phyloP scores from a whole-genome alignment of 2,329 filamentous ascomycete species.

The Penicillium digitatum region DNA sequence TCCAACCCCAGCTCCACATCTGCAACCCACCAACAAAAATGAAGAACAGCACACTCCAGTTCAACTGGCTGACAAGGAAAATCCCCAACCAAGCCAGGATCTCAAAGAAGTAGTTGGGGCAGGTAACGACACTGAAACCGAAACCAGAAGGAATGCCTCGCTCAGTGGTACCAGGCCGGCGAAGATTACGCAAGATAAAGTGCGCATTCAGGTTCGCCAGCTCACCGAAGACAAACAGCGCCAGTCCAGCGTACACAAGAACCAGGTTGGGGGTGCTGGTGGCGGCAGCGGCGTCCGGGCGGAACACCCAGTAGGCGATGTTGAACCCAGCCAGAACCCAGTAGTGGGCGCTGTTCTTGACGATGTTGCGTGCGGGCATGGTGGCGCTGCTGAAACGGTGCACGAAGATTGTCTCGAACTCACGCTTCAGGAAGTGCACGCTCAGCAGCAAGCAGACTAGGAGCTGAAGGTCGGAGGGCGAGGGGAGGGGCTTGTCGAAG shows the following conservation, averaged over 20 bases:
- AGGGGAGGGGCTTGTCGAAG: constrained; percentile 44
- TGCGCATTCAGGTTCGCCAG: constrained; percentile 76
- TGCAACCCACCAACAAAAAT: constrained; percentile 66
- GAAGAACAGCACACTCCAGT: constrained; percentile 74
- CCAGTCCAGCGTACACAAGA: constrained; percentile 64
- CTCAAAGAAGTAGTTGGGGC: constrained; percentile 97
- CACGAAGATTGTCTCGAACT: constrained; percentile 88
- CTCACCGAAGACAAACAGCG: constrained; percentile 73
- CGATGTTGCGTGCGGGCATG: constrained; percentile 85
- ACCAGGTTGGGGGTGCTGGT: constrained; percentile 46
- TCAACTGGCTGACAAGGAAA: constrained; percentile 68
- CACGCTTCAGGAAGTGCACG: constrained; percentile 89
- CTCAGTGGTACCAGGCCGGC: constrained; percentile 74
- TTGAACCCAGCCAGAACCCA: constrained; percentile 79
- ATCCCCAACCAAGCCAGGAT: constrained; percentile 80
- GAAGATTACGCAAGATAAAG: constrained; percentile 70
- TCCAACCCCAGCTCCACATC: constrained; percentile 84
- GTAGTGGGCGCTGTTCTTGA: constrained; percentile 95
- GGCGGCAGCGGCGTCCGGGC: constrained; percentile 66
- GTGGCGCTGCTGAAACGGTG: constrained; percentile 94
- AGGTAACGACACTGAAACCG: constrained; percentile 82
- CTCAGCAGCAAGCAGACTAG: constrained; percentile 70
- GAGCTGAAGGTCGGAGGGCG: constrained; percentile 64
- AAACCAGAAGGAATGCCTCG: constrained; percentile 82
- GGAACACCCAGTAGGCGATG: constrained; percentile 81